Evolutionary conservation across 2,329 filamentous ascomycete genomes (phyloP), one percentile per base, ranked within the genome.

Genomic region (Pestalotiopsis sp.): DNA sequence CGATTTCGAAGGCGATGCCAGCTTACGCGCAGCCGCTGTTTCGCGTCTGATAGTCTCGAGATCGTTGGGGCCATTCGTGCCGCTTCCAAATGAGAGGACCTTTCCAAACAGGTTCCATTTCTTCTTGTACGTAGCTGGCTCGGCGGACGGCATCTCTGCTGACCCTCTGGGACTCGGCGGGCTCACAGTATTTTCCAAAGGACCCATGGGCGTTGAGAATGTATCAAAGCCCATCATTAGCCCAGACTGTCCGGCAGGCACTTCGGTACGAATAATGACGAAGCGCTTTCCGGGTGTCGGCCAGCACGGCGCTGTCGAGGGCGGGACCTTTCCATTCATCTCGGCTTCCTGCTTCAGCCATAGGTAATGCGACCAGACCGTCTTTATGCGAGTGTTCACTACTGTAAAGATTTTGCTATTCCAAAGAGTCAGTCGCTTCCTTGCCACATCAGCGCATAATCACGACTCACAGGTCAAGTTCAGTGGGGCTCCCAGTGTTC

Each of bases 221-320:
- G 82, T 80, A 74, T 88, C 86, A 69, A 88, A 88, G 17, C 84
- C 84, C 63, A 84, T 75, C 68, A 84, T 80, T 9, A 88, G 77
- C 6, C 85, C 84, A 2, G 81, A 80, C 70, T 87, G 86, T 0
- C 82, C 78, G 4, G 78, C 74, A 59, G 82, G 82, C 25, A 86
- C 75, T 70, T 97, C 94, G 71, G 93, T 95, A 68, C 94, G 91
- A 72, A 97, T 92, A 74, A 98, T 97, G 80, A 97, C 89, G 70
- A 98, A 93, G 70, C 93, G 88, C 75, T 95, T 93, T 61, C 93
- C 92, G 1, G 95, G 93, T 2, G 94, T 93, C 5, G 95, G 95
- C 68, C 91, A 91, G 75, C 92, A 94, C n/a, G 95, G 93, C 5
- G 90, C 90, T 2, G 93, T 93, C 0, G 93, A 94, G 5, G 93